phyloP scores from a whole-genome alignment of 2,329 filamentous ascomycete species.

The Chalaropsis thielavioides region DNA sequence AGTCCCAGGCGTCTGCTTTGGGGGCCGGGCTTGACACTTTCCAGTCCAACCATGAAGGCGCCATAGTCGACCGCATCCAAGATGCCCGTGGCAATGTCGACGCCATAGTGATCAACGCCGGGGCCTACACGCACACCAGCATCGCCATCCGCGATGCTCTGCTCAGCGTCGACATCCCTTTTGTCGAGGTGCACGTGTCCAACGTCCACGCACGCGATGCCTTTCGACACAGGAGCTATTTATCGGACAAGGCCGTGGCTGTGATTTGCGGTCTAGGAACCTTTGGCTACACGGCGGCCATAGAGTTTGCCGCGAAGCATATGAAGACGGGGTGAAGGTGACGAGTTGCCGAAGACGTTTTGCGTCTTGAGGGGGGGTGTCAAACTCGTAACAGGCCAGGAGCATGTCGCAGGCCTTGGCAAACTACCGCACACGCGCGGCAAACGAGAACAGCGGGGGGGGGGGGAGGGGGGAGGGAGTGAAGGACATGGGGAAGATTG shows the following conservation, averaged over 20 bases:
- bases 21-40: constrained; percentile 40
- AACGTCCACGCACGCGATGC: constrained; percentile 60
- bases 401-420: background rate
- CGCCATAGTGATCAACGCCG: constrained; percentile 62
- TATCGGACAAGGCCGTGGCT: constrained; percentile 61
- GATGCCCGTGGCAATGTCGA: constrained; percentile 43
- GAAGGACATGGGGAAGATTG: too few relatives aligned
- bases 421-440: background rate
- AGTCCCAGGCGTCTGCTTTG: constrained; percentile 35
- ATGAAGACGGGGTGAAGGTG: constrained; percentile 27
- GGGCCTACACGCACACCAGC: constrained; percentile 60
- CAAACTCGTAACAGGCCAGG: constrained; percentile 7
- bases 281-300: constrained; percentile 45
- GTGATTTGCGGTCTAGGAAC: constrained; percentile 56
- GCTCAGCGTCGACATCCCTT: constrained; percentile 52
- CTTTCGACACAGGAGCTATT: constrained; percentile 54
- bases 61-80: constrained; percentile 60
- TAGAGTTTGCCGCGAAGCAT: constrained; percentile 38
- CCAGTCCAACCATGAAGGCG: constrained; percentile 68
- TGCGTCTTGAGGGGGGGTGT: constrained; percentile 15
- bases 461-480: background rate
- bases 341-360: constrained; percentile 8
- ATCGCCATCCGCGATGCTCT: constrained; percentile 64
- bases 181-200: constrained; percentile 62
- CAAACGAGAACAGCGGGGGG: background rate